A percentile compares a stretch with the other conserved stretches of the same genome.
These are phyloP conservation scores for Cicer bijugum DNA, from an alignment of 306 rosid species.

Conservation along the genomic window DNA sequence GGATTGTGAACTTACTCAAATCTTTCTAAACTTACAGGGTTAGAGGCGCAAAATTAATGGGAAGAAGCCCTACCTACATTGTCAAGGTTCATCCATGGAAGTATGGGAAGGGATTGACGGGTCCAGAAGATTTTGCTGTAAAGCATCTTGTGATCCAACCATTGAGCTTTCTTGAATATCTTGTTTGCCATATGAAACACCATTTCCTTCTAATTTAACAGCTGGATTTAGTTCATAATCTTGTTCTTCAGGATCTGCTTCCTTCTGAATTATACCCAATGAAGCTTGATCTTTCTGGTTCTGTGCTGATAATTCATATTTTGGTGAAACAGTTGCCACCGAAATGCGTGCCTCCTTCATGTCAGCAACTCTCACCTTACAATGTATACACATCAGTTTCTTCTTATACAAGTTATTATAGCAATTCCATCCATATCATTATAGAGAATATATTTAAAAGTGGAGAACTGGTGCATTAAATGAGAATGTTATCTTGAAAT, in stretches of 20 bases:
- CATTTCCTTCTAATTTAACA: constrained; percentile 60
- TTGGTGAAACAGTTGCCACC: constrained; percentile 43
- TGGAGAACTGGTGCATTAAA: constrained; percentile 5
- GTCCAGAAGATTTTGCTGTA: constrained; percentile 40
- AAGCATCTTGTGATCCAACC: constrained; percentile 42
- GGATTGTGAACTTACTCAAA: constrained; percentile 37
- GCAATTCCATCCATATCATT: background rate
- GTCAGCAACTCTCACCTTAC: constrained; percentile 76
- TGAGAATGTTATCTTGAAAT: constrained; percentile 30
- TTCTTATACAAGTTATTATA: constrained; percentile 21
- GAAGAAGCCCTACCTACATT: constrained; percentile 38
- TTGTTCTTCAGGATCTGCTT: constrained; percentile 49
- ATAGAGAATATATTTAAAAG: constrained; percentile 11
- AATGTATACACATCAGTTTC: constrained; percentile 46
- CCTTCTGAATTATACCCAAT: constrained; percentile 41
- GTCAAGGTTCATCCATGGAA: constrained; percentile 48
- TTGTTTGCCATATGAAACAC: constrained; percentile 53
- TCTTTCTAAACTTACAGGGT: constrained; percentile 43
- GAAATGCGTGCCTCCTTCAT: constrained; percentile 48
- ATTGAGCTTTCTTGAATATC: constrained; percentile 51
- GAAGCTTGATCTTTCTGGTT: constrained; percentile 54
- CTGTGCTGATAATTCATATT: constrained; percentile 47
- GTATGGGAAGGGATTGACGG: constrained; percentile 40
- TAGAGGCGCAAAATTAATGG: constrained; percentile 46
- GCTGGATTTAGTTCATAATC: constrained; percentile 49